Percentiles rank a stretch among this genome's conserved stretches.
phyloP scores from a whole-genome alignment of 176 grass and related monocot genomes.

The Eremochloa ophiuroides region DNA sequence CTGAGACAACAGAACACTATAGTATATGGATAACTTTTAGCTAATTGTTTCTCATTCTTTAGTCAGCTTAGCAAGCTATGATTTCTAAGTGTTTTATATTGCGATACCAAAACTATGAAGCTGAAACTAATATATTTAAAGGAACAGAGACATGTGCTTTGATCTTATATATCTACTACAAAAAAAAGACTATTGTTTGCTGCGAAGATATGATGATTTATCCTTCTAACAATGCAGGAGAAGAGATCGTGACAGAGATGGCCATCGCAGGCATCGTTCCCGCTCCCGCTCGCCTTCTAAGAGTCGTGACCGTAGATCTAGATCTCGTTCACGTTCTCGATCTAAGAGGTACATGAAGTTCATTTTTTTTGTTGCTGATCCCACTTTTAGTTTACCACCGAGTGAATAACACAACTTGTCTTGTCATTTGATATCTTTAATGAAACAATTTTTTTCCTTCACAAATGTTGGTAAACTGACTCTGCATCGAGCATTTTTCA shows the following conservation, averaged over 20 bases:
- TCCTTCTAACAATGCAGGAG: slow-evolving; percentile 41
- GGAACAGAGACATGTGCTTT: not conserved
- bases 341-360: slow-evolving; percentile 66
- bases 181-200: not conserved
- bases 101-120: not conserved
- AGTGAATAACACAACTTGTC: slow-evolving; percentile 4
- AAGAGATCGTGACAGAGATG: slow-evolving; percentile 61
- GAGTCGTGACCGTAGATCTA: slow-evolving; percentile 58
- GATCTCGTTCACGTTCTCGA: slow-evolving; percentile 71
- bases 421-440: not conserved
- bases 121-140: not conserved
- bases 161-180: not conserved
- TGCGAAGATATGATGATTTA: not conserved
- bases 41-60: not conserved
- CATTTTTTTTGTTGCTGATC: not conserved
- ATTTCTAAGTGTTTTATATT: not conserved
- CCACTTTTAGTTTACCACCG: not conserved
- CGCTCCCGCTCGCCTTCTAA: slow-evolving; percentile 58
- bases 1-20: not conserved
- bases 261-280: slow-evolving; percentile 57
- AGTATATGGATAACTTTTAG: not conserved
- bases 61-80: not conserved
- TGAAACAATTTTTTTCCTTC: not conserved
- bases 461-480: not conserved
- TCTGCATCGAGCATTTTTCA: not conserved